phyloP scores from a whole-genome alignment of 495 filamentous ascomycete genomes.

The Hypoxylon crocopeplum region DNA sequence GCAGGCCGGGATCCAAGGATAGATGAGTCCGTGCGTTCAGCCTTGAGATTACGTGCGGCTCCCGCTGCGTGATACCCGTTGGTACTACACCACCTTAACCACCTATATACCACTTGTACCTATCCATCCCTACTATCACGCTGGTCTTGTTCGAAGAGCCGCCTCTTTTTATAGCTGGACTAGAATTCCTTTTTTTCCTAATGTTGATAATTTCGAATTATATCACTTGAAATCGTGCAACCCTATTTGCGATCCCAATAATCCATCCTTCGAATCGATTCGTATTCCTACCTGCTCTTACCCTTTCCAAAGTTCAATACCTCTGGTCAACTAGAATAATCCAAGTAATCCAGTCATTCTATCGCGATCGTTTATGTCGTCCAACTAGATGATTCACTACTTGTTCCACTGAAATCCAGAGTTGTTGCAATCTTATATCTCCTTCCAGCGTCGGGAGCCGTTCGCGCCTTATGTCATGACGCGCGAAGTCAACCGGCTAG shows the following conservation, averaged over 20 bases:
- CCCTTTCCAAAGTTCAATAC: not conserved
- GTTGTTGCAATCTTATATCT: not conserved
- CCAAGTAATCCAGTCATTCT: too few relatives aligned
- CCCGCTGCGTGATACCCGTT: not conserved
- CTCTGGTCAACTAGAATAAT: too few relatives aligned
- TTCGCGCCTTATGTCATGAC: conserved; percentile 58
- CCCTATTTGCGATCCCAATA: not conserved
- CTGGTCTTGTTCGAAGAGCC: too few relatives aligned
- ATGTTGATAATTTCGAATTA: not conserved
- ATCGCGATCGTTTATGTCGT: too few relatives aligned
- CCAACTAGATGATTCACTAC: too few relatives aligned
- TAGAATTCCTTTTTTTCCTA: too few relatives aligned
- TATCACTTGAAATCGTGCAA: not conserved
- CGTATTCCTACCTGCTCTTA: not conserved
- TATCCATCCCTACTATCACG: not conserved
- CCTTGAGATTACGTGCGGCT: conserved; percentile 9
- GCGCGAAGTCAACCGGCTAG: conserved; percentile 53
- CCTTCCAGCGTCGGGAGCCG: conserved; percentile 11
- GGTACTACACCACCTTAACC: conserved; percentile 3
- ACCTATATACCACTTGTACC: not conserved
- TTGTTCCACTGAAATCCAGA: not conserved
- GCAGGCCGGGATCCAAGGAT: not conserved
- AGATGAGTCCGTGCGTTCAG: conserved; percentile 1
- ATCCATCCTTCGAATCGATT: not conserved
- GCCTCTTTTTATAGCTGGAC: not conserved